Conservation (phyloP, 176 grass and related monocot species). For the Hsuehochloa calcarea region DNA sequence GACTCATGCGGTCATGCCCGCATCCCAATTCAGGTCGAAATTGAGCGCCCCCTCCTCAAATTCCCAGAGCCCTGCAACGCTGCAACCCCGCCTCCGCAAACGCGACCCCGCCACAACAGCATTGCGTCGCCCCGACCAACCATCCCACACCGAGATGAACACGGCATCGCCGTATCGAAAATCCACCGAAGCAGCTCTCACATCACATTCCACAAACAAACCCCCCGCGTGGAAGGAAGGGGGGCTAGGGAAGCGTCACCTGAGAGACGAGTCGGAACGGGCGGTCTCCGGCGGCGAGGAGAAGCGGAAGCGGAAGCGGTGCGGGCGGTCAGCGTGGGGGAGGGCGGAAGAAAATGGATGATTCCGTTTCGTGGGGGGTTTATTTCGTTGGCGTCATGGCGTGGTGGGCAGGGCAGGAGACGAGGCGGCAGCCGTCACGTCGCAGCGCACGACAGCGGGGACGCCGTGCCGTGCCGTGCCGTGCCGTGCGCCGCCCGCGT, state of each 20-base stretch:
- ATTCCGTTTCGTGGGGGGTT: not conserved
- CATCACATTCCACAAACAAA: not conserved
- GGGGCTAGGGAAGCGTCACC: not conserved
- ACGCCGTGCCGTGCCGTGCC: not conserved
- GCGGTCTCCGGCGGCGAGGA: not conserved
- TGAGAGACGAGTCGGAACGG: not conserved
- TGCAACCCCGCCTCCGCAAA: not conserved
- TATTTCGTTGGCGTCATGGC: conserved; percentile 12
- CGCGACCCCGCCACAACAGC: not conserved
- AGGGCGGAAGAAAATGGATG: not conserved
- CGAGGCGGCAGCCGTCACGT: not conserved
- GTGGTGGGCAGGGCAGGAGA: not conserved
- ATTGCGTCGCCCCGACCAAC: not conserved
- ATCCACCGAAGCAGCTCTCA: not conserved
- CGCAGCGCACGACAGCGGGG: conserved; percentile 6
- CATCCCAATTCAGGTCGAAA: conserved; percentile 5
- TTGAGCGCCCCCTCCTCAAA: not conserved
- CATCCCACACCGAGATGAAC: not conserved
- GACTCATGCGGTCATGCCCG: not conserved
- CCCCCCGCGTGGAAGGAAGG: not conserved
- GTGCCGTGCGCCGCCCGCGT: conserved; percentile 36
- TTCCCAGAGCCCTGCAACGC: not conserved
- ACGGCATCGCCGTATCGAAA: not conserved
- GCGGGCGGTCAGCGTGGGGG: not conserved
- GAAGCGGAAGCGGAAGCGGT: not conserved